Evolutionary conservation across 768 basidiomycete species (phyloP), one percentile per base, ranked within the genome.

Genomic region (Aureoboletus auriporus): DNA sequence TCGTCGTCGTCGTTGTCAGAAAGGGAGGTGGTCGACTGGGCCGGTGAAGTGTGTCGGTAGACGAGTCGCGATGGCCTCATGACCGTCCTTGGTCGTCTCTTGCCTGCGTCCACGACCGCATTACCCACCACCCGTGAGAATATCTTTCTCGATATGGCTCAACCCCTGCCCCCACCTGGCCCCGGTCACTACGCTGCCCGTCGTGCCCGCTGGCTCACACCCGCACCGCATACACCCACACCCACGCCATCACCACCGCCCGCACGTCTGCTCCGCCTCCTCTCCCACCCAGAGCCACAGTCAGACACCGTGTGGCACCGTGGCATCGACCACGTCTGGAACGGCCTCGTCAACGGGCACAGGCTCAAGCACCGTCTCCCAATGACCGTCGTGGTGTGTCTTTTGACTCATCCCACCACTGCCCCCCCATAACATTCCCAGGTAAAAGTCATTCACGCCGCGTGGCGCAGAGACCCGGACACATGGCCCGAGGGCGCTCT

Each of bases 11-110:
- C 81, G 54, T 82, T 80, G 68, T 86, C 86, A 30, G 86, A 89
- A 53, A 89, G 74, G 14, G 88, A 89, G n/a, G 84, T 87, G 8
- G 76, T 80, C 5, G 87, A 89, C 55, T 84, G 84, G n/a, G 79
- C 74, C 1, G 69, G 77, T 59, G 72, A 84, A 69, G 60, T 72
- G 49, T 61, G 60, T 38, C 63, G 50, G 57, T 71, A 72, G 16
- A 60, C 70, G 56, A 67, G 63, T 47, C 68, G 60, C 51, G 69
- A 56, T 50, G 68, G 56, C 49, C 66, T 55, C 53, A 63, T 57
- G 56, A 31, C 11, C 11, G 47, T 37, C 23, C 27, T 17, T 8
- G 46, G 9, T 8, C 11, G 5, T 39, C 27, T 8, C 20, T 29
- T 23, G 30, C 30, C 23, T 34, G 26, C 12, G 20, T n/a, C 7